These are phyloP conservation scores for Myriosclerotinia duriaeana DNA, from an alignment of 2,329 filamentous ascomycete species.

Conservation along the genomic window DNA sequence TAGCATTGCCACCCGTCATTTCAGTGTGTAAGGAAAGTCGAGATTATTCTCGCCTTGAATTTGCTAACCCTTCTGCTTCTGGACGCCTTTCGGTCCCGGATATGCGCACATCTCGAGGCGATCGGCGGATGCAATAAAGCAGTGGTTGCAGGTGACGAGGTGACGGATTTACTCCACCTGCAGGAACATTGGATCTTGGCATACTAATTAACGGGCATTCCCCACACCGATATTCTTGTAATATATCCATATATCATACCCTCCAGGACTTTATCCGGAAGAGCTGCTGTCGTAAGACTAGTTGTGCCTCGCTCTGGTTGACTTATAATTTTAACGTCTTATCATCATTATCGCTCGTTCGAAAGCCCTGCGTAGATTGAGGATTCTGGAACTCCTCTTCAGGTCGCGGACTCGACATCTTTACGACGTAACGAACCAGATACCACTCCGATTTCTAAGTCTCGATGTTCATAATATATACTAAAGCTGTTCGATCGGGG, in stretches of 20 bases:
- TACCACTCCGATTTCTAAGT: conserved; percentile 5
- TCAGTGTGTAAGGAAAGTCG: neutral
- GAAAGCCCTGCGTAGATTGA: conserved; percentile 37
- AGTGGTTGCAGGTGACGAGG: conserved; percentile 37
- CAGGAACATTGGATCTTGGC: conserved; percentile 34
- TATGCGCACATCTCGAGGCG: conserved; percentile 28
- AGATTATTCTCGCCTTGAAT: neutral
- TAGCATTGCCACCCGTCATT: conserved; percentile 10
- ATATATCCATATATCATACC: conserved; percentile 22
- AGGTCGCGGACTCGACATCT: conserved; percentile 8
- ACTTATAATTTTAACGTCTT: neutral
- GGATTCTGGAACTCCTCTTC: conserved; percentile 44
- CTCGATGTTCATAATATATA: conserved; percentile 15
- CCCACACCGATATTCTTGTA: conserved; percentile 31
- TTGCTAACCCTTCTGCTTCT: conserved; percentile 27
- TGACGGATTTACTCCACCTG: conserved; percentile 37
- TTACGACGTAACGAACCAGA: neutral
- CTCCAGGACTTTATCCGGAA: conserved; percentile 29
- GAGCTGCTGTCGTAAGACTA: conserved; percentile 25
- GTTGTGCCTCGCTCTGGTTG: conserved; percentile 26
- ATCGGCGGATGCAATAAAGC: conserved; percentile 36
- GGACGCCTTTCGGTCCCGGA: conserved; percentile 22
- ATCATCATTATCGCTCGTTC: neutral
- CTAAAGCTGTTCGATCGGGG: conserved; percentile 5
- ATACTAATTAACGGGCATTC: conserved; percentile 24